phyloP scores from a whole-genome alignment of 495 filamentous ascomycete genomes.

The Daldinia caldariorum region DNA sequence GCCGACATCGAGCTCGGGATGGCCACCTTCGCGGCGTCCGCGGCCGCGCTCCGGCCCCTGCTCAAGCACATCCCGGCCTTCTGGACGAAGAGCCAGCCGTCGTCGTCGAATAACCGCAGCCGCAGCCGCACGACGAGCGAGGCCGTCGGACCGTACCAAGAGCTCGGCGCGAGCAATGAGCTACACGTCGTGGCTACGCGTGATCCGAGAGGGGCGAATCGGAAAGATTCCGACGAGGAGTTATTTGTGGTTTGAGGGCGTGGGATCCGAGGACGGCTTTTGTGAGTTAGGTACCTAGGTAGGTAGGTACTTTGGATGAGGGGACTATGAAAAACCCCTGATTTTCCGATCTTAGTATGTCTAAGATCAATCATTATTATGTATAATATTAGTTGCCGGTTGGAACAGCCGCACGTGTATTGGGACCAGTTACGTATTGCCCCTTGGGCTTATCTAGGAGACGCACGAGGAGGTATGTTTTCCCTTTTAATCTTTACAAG shows the following conservation, averaged over 20 bases:
- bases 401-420: neutral
- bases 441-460: neutral
- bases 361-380: neutral
- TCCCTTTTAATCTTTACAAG: neutral
- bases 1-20: conserved; percentile 47
- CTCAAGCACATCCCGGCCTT: conserved; percentile 37
- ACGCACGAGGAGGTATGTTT: neutral
- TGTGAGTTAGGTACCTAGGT: neutral
- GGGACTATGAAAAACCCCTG: no score
- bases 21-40: conserved; percentile 44
- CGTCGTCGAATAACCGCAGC: conserved; percentile 20
- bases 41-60: conserved; percentile 41
- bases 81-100: conserved; percentile 11
- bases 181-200: conserved; percentile 11
- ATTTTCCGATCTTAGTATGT: neutral
- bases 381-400: neutral
- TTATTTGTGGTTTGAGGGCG: conserved; percentile 4
- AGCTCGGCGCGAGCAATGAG: conserved; percentile 31
- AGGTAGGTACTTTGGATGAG: no score
- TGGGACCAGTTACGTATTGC: neutral
- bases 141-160: conserved; percentile 31
- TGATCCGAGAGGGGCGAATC: neutral
- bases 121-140: conserved; percentile 19
- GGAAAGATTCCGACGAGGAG: conserved; percentile 10
- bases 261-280: neutral